Conservation (phyloP, 1,284 basidiomycete genomes). For the Sporisorium reilianum region DNA sequence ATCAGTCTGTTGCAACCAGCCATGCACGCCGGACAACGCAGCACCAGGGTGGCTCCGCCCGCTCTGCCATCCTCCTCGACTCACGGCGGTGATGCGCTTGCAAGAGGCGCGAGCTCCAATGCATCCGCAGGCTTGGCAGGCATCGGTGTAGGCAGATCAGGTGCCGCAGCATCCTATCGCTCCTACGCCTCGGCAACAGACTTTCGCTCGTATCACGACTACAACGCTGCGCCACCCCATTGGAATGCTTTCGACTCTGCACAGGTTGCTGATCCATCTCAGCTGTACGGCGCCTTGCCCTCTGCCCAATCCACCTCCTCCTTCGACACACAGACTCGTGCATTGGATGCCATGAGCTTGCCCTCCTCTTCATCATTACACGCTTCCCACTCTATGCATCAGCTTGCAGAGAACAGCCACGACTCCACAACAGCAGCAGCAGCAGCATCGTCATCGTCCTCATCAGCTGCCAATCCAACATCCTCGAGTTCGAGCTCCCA, state of each 20-base stretch:
- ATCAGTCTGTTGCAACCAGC: neutral
- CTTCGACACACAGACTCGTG: constrained; percentile 25
- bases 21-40: constrained; percentile 32
- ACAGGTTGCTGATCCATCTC: constrained; percentile 15
- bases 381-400: constrained; percentile 23
- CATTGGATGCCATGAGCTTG: constrained; percentile 15
- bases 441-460: neutral
- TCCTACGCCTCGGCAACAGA: constrained; percentile 17
- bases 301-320: constrained; percentile 18
- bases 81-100: neutral
- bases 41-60: constrained; percentile 1
- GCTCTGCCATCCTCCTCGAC: constrained; percentile 1
- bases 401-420: constrained; percentile 3
- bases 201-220: constrained; percentile 12
- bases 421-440: neutral
- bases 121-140: constrained; percentile 34
- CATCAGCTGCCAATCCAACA: neutral
- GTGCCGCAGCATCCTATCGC: constrained; percentile 17
- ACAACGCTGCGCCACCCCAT: neutral
- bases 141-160: constrained; percentile 32
- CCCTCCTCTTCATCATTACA: constrained; percentile 24
- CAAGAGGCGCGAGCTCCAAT: constrained; percentile 3
- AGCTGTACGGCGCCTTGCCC: constrained; percentile 11
- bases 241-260: constrained; percentile 30
- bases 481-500: constrained; percentile 6